Evolutionary conservation across 306 rosid genomes (phyloP), one percentile per base, ranked within the genome.

Genomic region (Casuarina cunninghamiana): DNA sequence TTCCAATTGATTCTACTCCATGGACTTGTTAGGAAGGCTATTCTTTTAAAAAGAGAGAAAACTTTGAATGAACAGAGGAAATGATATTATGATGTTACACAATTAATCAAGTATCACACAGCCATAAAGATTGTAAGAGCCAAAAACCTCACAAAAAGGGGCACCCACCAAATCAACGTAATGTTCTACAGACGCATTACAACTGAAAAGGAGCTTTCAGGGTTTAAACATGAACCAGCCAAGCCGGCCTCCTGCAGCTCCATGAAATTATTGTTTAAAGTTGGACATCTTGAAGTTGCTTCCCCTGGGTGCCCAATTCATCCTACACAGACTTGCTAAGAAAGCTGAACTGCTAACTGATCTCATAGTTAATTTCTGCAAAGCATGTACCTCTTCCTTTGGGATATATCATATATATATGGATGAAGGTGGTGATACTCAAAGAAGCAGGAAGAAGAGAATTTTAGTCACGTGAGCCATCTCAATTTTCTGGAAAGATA

Each of bases 401-500:
- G 53, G 51, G 70, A 49, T 19, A 66, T 60, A 46, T 5, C 3
- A 72, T 21, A 19, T 44, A 12, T 6, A 6, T 55, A 3, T 35
- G 62, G 17, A 8, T 60, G 61, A 17, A 53, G 68, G 66, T 45
- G 62, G 80, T 51, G 42, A 26, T 71, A 58, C 53, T 72, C 55
- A 19, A 21, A 57, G 78, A 55, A 68, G 38, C 46, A 51, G 12
- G 19, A 69, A 81, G 71, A 81, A 53, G 57, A 69, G 57, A 6
- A 71, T 37, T 72, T 85, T 82, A 79, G 66, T 79, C 69, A 48
- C 73, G 79, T 50, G 71, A 82, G 44, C 71, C 78, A 53, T 84
- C 81, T 13, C 86, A 83, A 71, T 83, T 82, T 42, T 90, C 95
- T 5, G 97, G 95, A 81, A 92, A 92, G 50, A 84, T 81, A 46